Conservation (phyloP, 1,139 yeast genomes). For the Martiniozyma asiatica region DNA sequence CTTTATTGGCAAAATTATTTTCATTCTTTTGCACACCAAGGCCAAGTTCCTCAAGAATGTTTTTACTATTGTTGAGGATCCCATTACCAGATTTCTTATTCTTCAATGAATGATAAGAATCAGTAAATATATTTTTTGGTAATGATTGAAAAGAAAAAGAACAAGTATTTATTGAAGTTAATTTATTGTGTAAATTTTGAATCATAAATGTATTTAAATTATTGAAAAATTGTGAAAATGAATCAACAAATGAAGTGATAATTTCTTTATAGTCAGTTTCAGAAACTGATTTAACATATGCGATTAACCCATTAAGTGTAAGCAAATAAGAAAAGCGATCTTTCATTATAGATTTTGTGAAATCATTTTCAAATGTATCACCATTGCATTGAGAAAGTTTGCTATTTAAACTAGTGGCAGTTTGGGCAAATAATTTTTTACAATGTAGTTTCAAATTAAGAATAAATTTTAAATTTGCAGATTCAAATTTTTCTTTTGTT, state of each 20-base stretch:
- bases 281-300: constrained; percentile 53
- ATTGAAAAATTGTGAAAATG: constrained; percentile 20
- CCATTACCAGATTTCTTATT: constrained; percentile 4
- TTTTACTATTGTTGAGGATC: constrained; percentile 6
- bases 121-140: constrained; percentile 14
- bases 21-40: too few species aligned
- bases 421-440: constrained; percentile 28
- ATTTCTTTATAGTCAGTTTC: constrained; percentile 29
- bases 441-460: constrained; percentile 36
- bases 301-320: constrained; percentile 49
- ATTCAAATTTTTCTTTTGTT: constrained; percentile 50
- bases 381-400: constrained; percentile 10
- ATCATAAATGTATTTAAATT: constrained; percentile 23
- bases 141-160: constrained; percentile 13
- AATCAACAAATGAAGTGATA: constrained; percentile 18
- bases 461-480: constrained; percentile 42
- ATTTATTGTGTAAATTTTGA: constrained; percentile 20
- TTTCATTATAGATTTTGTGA: constrained; percentile 9
- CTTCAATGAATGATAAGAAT: constrained; percentile 7
- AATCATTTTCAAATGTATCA: constrained; percentile 6
- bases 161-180: constrained; percentile 7
- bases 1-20: background rate
- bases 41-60: constrained; percentile 18
- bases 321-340: constrained; percentile 14
- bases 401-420: constrained; percentile 25